phyloP scores from a whole-genome alignment of 2,329 filamentous ascomycete genomes.

The Myotisia sp. region DNA sequence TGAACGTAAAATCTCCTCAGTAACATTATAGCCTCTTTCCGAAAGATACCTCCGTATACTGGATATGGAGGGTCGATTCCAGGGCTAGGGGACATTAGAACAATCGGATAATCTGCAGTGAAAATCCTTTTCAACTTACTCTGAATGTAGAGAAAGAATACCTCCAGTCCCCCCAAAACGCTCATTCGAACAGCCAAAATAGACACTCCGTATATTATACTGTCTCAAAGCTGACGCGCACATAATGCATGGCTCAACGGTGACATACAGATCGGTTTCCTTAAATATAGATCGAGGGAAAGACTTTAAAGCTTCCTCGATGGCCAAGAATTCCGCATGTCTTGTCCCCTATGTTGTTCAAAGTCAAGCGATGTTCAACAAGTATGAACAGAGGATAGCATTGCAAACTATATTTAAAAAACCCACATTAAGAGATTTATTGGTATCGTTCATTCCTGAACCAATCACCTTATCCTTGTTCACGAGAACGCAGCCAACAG shows the following conservation, averaged over 20 bases:
- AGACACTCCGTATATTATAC: slow-evolving; percentile 74
- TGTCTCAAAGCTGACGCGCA: slow-evolving; percentile 86
- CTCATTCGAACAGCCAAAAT: slow-evolving; percentile 91
- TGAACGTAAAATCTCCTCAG: slow-evolving; percentile 93
- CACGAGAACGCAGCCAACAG: slow-evolving; percentile 90
- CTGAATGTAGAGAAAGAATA: slow-evolving; percentile 73
- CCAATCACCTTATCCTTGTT: slow-evolving; percentile 66
- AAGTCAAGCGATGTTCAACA: not conserved
- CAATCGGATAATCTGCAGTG: slow-evolving; percentile 1
- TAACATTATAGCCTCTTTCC: slow-evolving; percentile 84
- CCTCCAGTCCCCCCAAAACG: slow-evolving; percentile 93
- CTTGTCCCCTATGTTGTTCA: slow-evolving; percentile 62
- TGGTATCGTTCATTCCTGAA: slow-evolving; percentile 92
- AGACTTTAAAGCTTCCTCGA: slow-evolving; percentile 49
- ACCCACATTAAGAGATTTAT: slow-evolving; percentile 57
- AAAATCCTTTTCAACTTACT: slow-evolving; percentile 31
- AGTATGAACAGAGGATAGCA: slow-evolving; percentile 3
- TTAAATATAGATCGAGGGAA: slow-evolving; percentile 55
- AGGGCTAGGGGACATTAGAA: slow-evolving; percentile 32
- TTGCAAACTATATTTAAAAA: not conserved
- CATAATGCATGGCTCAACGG: slow-evolving; percentile 98
- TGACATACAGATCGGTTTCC: slow-evolving; percentile 78
- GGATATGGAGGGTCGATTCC: slow-evolving; percentile 67
- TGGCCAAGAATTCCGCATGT: slow-evolving; percentile 88
- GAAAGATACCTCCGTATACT: slow-evolving; percentile 73